Base-by-base conservation (phyloP, 2,329 filamentous ascomycete genomes). In the Sporothrix luriei region DNA sequence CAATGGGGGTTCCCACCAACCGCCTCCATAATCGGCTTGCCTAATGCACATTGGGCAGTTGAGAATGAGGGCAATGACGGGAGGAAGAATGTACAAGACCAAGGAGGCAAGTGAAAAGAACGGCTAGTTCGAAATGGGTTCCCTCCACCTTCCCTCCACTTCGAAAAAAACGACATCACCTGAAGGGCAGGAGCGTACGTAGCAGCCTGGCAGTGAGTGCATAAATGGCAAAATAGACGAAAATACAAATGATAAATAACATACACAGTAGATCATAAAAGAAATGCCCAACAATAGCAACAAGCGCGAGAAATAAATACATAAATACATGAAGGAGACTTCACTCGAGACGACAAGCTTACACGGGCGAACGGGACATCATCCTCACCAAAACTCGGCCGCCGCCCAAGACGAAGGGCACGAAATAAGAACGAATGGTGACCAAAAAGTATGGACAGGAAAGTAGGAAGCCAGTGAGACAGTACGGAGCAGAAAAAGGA, bases 101-200 rank as follows among this genome's bases (percentile, higher is more conserved):
- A 43, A 24, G 4, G n/a, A 43, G 55, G 55, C n/a, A 43, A 43
- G 2, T 43, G n/a, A n/a, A n/a, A 43, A 38, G 55, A 61, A 61
- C 40, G n/a, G 38, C 55, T 61, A 61, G 55, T 21, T 61, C 29
- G 38, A 24, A 61, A 61, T 43, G 55, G 55, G 55, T 61, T 33
- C 16, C 52, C 55, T 59, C 55, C 59, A 64, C 59, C 59, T 49
- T 64, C n/a, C 40, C 59, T 64, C 46, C 46, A 49, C 26, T 49
- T 64, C 24, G 14, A 64, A 19, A 48, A 48, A 33, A 64, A 33
- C 21, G 59, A 64, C 24, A 29, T 14, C 29, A 26, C 59, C n/a
- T 40, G 16, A 11, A 54, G 10, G 55, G 33, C 54, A 57, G 54
- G 54, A 38, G 19, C 55, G 14, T 24, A 24, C n/a, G 11, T 38